phyloP scores from a whole-genome alignment of 2,329 filamentous ascomycete species.

The Fusarium sp. region DNA sequence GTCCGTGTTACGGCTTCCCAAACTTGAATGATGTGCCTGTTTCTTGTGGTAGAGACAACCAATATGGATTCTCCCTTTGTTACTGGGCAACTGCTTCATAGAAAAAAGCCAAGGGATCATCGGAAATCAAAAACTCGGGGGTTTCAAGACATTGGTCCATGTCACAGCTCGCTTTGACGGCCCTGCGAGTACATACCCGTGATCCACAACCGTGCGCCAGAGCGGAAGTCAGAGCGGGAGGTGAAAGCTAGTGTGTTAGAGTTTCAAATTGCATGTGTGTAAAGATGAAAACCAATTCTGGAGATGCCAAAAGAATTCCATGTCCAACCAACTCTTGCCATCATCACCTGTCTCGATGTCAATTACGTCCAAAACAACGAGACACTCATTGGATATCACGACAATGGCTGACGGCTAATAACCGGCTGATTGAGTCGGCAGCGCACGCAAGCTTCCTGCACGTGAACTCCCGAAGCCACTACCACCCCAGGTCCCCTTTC shows the following conservation, averaged over 20 bases:
- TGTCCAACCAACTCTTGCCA: not conserved
- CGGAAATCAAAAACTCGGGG: not conserved
- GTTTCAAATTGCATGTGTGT: not conserved
- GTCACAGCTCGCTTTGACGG: not conserved
- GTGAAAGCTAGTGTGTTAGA: not conserved
- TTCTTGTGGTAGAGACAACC: not conserved
- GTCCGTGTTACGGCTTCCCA: not conserved
- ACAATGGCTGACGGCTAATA: conserved; percentile 39
- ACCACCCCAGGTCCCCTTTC: conserved; percentile 40
- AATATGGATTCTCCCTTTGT: not conserved
- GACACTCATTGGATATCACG: conserved; percentile 4
- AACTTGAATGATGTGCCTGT: not conserved
- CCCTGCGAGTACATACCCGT: not conserved
- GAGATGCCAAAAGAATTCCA: not conserved
- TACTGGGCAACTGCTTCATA: not conserved
- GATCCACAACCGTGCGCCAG: conserved; percentile 22
- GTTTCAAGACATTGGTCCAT: not conserved
- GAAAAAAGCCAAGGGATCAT: not conserved
- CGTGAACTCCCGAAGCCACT: conserved; percentile 40
- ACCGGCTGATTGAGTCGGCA: conserved; percentile 34
- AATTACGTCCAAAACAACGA: not conserved
- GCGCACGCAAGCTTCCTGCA: conserved; percentile 32
- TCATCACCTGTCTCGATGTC: not conserved
- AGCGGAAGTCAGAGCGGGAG: not conserved
- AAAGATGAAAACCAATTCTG: not conserved